A percentile compares a stretch with the other conserved stretches of the same genome.
These are phyloP conservation scores for Pestalotiopsis sp. DNA, from an alignment of 2,329 filamentous ascomycete genomes.

Conservation along the genomic window DNA sequence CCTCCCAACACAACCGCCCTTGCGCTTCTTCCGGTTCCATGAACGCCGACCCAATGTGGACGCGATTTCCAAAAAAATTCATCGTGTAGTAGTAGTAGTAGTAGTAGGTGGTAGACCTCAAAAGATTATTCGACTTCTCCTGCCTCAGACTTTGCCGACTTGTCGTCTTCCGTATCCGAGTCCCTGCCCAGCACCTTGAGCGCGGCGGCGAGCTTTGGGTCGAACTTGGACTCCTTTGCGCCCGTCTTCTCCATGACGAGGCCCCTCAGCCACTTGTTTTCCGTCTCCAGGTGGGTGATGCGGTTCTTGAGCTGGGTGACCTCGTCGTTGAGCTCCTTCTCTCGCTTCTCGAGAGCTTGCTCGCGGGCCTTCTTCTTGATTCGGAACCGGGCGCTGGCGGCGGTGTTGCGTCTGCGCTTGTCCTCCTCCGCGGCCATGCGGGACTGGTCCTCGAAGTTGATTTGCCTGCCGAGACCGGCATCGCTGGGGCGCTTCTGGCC, in stretches of 20 bases:
- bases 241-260: constrained; percentile 85
- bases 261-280: constrained; percentile 48
- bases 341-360: constrained; percentile 78
- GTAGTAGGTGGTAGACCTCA: not conserved
- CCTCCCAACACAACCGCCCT: not conserved
- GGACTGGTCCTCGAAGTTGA: constrained; percentile 63
- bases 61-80: not conserved
- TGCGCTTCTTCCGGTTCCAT: not conserved
- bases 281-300: constrained; percentile 67
- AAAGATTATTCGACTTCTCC: not conserved
- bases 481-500: constrained; percentile 52
- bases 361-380: constrained; percentile 97
- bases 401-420: constrained; percentile 86
- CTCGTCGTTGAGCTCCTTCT: constrained; percentile 84
- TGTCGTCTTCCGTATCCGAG: constrained; percentile 13
- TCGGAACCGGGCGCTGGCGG: constrained; percentile 84
- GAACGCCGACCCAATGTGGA: constrained; percentile 11
- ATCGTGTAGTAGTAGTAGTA: not conserved
- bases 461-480: constrained; percentile 36
- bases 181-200: constrained; percentile 22
- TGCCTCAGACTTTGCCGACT: constrained; percentile 4
- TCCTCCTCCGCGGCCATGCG: constrained; percentile 78
- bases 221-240: constrained; percentile 54
- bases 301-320: constrained; percentile 72
- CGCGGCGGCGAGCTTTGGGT: constrained; percentile 33